A percentile compares a stretch with the other conserved stretches of the same genome.
Conservation (phyloP, 2,329 filamentous ascomycete genomes). For the Bipolaris zeicola region DNA sequence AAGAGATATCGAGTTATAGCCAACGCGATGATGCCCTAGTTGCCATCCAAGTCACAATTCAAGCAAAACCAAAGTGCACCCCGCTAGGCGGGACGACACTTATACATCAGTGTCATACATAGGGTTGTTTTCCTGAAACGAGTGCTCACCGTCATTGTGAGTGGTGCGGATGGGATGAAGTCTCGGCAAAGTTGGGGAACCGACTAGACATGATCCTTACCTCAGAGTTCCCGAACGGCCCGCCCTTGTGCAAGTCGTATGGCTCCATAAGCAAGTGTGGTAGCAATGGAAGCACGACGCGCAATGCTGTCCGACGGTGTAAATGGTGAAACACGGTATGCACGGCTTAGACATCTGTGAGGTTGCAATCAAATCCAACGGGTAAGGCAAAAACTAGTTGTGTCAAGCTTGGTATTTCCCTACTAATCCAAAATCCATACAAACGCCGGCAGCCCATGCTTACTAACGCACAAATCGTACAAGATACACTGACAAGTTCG, state of each 20-base stretch:
- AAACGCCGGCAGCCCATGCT: slow-evolving; percentile 14
- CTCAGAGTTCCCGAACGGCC: slow-evolving; percentile 4
- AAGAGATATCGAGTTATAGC: not conserved
- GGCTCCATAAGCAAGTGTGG: not conserved
- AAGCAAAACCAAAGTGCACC: slow-evolving; percentile 2
- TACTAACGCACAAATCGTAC: slow-evolving; percentile 16
- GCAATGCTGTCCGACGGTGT: not conserved
- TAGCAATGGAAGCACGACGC: not conserved
- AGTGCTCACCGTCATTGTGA: not conserved
- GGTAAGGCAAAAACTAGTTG: not conserved
- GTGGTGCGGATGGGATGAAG: slow-evolving; percentile 2
- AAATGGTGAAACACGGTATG: not conserved
- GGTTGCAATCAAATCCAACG: not conserved
- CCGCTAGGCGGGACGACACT: not conserved
- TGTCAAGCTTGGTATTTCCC: slow-evolving; percentile 15
- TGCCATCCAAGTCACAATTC: not conserved
- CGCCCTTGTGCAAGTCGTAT: not conserved
- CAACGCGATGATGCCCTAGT: not conserved
- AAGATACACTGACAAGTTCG: slow-evolving; percentile 7
- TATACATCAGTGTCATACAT: not conserved
- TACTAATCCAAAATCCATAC: slow-evolving; percentile 11
- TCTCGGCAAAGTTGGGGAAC: slow-evolving; percentile 15
- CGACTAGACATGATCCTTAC: slow-evolving; percentile 7
- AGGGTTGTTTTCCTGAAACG: not conserved
- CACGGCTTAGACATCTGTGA: not conserved